Evolutionary conservation across 1,284 basidiomycete genomes (phyloP).

Genomic region (Pterula multifida): DNA sequence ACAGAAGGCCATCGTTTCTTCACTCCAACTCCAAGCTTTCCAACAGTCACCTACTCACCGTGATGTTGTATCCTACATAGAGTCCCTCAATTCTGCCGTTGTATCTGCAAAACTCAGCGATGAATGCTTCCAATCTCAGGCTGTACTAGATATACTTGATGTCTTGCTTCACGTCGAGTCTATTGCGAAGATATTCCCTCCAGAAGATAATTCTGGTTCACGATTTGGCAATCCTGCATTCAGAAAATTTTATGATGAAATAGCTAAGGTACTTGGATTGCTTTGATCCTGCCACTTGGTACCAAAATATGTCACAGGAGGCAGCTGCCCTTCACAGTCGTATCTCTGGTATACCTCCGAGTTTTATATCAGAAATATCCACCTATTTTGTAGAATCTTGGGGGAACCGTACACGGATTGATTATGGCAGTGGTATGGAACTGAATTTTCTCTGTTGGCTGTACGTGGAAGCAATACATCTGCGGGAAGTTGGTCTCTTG

Average conservation of each 20-base stretch:
- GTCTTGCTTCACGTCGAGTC: constrained; percentile 62
- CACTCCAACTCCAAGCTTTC: constrained; percentile 75
- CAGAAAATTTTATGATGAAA: constrained; percentile 78
- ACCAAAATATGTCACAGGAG: constrained; percentile 18
- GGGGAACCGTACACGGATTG: constrained; percentile 88
- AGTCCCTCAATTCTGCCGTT: constrained; percentile 67
- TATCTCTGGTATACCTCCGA: constrained; percentile 45
- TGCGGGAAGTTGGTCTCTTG: neutral
- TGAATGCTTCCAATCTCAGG: constrained; percentile 49
- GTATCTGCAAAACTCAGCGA: constrained; percentile 72
- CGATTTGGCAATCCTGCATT: constrained; percentile 98
- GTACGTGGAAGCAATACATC: constrained; percentile 34
- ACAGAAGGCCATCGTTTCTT: constrained; percentile 48
- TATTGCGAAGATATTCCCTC: constrained; percentile 62
- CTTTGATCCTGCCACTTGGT: neutral
- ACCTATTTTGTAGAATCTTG: constrained; percentile 82
- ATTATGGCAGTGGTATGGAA: constrained; percentile 99
- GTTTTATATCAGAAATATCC: constrained; percentile 56
- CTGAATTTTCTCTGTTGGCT: constrained; percentile 96
- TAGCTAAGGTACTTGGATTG: constrained; percentile 43
- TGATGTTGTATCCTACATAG: constrained; percentile 64
- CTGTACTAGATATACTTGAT: constrained; percentile 44
- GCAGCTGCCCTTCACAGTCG: constrained; percentile 41
- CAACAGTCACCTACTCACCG: constrained; percentile 63
- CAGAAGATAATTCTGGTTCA: constrained; percentile 84